Evolutionary conservation across 2,329 filamentous ascomycete species (phyloP).

Genomic region (Lachnum nothofagi): DNA sequence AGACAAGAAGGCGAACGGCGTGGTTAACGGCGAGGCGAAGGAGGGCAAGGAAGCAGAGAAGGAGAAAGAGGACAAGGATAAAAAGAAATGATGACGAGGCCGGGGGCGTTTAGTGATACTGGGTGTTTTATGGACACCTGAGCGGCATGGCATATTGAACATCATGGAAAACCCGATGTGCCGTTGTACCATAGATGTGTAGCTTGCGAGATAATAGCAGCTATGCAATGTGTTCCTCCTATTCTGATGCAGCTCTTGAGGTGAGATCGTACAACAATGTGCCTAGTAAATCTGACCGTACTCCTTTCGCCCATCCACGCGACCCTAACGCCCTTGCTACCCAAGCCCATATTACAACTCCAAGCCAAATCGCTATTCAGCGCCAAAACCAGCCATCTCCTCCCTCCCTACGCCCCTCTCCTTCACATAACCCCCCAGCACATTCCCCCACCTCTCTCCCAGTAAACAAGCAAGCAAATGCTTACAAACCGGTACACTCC

Average conservation of each 20-base stretch:
- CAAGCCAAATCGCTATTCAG: constrained; percentile 3
- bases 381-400: constrained; percentile 66
- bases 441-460: constrained; percentile 55
- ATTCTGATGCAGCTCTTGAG: neutral
- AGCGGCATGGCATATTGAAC: constrained; percentile 24
- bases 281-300: neutral
- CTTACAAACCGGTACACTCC: constrained; percentile 64
- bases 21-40: constrained; percentile 43
- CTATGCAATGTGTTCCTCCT: constrained; percentile 16
- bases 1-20: constrained; percentile 57
- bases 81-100: constrained; percentile 38
- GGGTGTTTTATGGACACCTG: constrained; percentile 25
- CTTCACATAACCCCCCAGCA: constrained; percentile 54
- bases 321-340: neutral
- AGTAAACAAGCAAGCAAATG: constrained; percentile 82
- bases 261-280: neutral
- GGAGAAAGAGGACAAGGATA: constrained; percentile 53
- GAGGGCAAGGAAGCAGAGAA: constrained; percentile 44
- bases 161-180: constrained; percentile 22
- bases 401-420: constrained; percentile 51
- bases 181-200: constrained; percentile 34
- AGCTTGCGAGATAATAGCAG: constrained; percentile 27
- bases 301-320: neutral
- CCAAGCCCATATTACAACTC: neutral
- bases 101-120: constrained; percentile 18